Conservation (phyloP, 768 basidiomycete genomes). For the Hygrophorus pudorinus region DNA sequence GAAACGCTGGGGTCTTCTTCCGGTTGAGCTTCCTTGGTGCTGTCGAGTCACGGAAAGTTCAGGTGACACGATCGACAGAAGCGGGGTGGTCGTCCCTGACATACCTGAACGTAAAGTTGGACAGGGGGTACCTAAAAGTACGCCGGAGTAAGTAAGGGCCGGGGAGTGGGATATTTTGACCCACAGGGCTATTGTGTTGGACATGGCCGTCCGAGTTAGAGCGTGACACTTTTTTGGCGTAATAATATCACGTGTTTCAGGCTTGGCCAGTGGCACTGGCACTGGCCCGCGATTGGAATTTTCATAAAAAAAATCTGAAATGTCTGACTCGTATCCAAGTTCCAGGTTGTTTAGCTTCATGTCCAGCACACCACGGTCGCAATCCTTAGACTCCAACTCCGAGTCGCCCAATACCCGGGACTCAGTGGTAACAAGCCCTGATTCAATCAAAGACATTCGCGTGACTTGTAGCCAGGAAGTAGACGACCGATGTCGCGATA, state of each 20-base stretch:
- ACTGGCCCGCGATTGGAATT: too few species aligned
- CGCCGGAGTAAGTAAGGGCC: neutral
- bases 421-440: too few species aligned
- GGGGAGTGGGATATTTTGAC: slow-evolving; percentile 12
- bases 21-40: slow-evolving; percentile 93
- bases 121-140: slow-evolving; percentile 67
- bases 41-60: slow-evolving; percentile 21
- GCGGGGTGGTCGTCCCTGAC: neutral
- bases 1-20: slow-evolving; percentile 97
- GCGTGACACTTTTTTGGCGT: too few species aligned
- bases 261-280: too few species aligned
- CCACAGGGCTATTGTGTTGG: slow-evolving; percentile 43
- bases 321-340: too few species aligned
- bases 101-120: slow-evolving; percentile 89
- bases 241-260: too few species aligned
- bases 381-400: too few species aligned
- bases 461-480: neutral
- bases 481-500: neutral
- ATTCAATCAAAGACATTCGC: neutral
- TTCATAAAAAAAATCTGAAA: too few species aligned
- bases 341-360: too few species aligned
- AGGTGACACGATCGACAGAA: neutral
- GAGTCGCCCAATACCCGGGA: too few species aligned
- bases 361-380: too few species aligned
- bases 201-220: slow-evolving; percentile 23